phyloP scores from a whole-genome alignment of 805 yeast genomes.

The Kuraishia cidri region DNA sequence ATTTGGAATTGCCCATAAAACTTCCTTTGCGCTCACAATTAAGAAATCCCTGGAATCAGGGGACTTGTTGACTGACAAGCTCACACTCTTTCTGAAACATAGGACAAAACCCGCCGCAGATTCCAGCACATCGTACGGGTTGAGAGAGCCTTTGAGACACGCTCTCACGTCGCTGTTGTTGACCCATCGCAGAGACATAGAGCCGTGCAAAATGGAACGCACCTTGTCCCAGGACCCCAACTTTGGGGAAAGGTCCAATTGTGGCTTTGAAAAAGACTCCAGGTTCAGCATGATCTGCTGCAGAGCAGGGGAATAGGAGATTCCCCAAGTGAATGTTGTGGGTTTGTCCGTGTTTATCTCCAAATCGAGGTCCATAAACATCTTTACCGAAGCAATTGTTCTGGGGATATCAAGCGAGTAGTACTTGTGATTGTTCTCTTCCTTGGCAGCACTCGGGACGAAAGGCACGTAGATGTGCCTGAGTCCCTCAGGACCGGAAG shows the following conservation, averaged over 20 bases:
- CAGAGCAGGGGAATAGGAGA: constrained; percentile 74
- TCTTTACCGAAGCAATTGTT: constrained; percentile 67
- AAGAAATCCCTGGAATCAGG: constrained; percentile 65
- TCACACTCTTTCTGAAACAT: constrained; percentile 57
- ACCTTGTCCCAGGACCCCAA: constrained; percentile 93
- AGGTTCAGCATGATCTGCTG: constrained; percentile 71
- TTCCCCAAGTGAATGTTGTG: constrained; percentile 75
- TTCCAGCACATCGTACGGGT: constrained; percentile 68
- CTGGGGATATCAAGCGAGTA: constrained; percentile 62
- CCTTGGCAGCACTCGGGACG: constrained; percentile 30
- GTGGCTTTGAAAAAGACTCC: constrained; percentile 84
- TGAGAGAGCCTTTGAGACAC: constrained; percentile 63
- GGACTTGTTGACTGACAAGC: constrained; percentile 50
- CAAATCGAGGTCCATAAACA: constrained; percentile 53
- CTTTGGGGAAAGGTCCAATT: constrained; percentile 75
- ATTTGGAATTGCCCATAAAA: constrained; percentile 71
- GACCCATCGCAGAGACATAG: constrained; percentile 39
- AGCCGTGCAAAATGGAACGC: constrained; percentile 69
- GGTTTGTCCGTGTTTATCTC: constrained; percentile 46
- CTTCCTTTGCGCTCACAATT: constrained; percentile 49
- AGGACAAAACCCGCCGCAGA: constrained; percentile 70
- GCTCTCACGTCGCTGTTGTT: constrained; percentile 44
- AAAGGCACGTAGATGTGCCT: constrained; percentile 58
- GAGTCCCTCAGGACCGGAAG: constrained; percentile 37
- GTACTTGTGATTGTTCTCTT: constrained; percentile 26